A percentile compares a stretch with the other conserved stretches of the same genome.
Conservation (phyloP, 176 grass and related monocot species). For the Triticum urartu region DNA sequence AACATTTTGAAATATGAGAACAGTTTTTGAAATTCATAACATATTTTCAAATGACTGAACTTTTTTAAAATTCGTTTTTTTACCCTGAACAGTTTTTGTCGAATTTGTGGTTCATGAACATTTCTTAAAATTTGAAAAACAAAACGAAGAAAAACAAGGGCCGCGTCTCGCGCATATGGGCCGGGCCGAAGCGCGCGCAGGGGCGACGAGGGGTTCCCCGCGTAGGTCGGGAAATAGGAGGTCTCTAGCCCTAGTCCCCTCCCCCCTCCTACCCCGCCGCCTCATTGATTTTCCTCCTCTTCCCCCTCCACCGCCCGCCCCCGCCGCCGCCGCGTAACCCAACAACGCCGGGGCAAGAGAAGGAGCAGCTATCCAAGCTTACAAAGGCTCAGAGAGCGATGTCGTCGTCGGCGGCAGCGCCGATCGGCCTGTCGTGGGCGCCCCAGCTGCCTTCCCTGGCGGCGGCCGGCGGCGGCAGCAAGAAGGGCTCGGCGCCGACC, state of each 20-base stretch:
- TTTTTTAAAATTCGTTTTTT: too few species aligned
- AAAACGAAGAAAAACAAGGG: too few species aligned
- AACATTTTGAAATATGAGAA: too few species aligned
- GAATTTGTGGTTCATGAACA: too few species aligned
- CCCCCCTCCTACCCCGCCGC: neutral
- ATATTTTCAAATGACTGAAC: too few species aligned
- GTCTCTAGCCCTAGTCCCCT: neutral
- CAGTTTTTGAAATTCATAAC: too few species aligned
- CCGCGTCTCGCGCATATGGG: too few species aligned
- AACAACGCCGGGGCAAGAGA: neutral
- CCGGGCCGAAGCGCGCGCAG: too few species aligned
- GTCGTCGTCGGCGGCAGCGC: constrained; percentile 23
- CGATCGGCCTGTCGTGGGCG: constrained; percentile 70
- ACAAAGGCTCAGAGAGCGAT: neutral
- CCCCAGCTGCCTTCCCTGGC: constrained; percentile 65
- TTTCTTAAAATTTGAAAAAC: too few species aligned
- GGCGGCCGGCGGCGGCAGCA: constrained; percentile 9
- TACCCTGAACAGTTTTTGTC: too few species aligned
- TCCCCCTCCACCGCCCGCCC: neutral
- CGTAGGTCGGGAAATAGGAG: too few species aligned
- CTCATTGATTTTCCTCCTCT: neutral
- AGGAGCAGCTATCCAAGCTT: neutral
- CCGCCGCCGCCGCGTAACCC: neutral
- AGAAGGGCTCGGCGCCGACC: constrained; percentile 25
- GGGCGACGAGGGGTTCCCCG: too few species aligned